Conservation (phyloP, 306 rosid species). For the Chamaecrista fasciculata region DNA sequence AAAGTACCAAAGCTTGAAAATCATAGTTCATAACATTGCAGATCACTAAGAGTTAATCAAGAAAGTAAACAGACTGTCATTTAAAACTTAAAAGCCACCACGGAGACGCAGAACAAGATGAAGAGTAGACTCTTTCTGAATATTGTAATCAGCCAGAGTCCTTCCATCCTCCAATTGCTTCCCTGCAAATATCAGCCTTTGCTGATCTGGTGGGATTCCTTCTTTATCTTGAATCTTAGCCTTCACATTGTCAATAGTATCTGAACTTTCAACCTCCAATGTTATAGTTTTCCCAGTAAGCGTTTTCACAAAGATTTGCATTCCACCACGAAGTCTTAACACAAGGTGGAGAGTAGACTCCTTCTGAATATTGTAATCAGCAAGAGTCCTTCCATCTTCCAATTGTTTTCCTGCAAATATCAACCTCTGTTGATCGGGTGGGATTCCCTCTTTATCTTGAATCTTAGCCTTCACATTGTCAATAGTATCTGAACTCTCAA, state of each 20-base stretch:
- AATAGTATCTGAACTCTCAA: conserved; percentile 20
- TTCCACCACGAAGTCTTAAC: conserved; percentile 27
- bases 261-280: conserved; percentile 25
- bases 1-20: too few relatives aligned
- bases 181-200: conserved; percentile 24
- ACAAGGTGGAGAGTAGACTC: conserved; percentile 30
- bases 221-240: conserved; percentile 29
- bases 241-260: conserved; percentile 24
- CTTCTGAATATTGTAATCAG: conserved; percentile 27
- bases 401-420: conserved; percentile 27
- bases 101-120: conserved; percentile 29
- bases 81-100: conserved; percentile 12
- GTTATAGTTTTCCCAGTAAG: conserved; percentile 21
- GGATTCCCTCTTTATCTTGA: conserved; percentile 28
- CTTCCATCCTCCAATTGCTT: conserved; percentile 29
- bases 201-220: conserved; percentile 27
- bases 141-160: conserved; percentile 24
- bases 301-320: conserved; percentile 28
- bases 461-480: conserved; percentile 30
- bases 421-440: conserved; percentile 25
- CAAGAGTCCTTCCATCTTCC: conserved; percentile 28
- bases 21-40: neutral
- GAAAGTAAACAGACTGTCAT: neutral
- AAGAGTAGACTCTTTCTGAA: conserved; percentile 24
- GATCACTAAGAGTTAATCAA: neutral